Percentiles rank a stretch among this genome's conserved stretches.
These are phyloP conservation scores for Berkeleyomyces rouxiae DNA, from an alignment of 2,329 filamentous ascomycete species.

Conservation along the genomic window DNA sequence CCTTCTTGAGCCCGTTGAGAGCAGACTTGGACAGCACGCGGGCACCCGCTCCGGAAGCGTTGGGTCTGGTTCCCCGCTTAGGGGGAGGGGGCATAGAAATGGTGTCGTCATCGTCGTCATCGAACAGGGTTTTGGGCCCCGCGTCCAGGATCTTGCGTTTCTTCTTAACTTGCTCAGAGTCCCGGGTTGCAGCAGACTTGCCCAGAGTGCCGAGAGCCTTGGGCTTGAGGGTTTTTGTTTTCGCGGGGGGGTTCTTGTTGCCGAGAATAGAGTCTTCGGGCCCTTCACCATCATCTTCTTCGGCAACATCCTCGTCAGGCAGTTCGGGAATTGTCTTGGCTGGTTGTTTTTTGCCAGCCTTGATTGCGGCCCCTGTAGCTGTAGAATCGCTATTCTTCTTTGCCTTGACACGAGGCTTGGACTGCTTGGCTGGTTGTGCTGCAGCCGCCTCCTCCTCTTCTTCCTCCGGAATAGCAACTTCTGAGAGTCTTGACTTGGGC, in stretches of 20 bases:
- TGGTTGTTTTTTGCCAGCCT: neutral
- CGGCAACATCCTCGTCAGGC: constrained; percentile 7
- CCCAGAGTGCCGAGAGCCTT: neutral
- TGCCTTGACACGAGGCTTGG: constrained; percentile 6
- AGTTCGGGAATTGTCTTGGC: neutral
- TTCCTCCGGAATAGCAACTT: constrained; percentile 7
- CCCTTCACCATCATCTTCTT: constrained; percentile 6
- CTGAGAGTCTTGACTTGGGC: constrained; percentile 9
- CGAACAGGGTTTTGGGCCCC: constrained; percentile 43
- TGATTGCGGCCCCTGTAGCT: neutral
- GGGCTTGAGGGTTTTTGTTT: constrained; percentile 13
- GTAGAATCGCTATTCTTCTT: constrained; percentile 6
- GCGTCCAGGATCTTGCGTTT: constrained; percentile 51
- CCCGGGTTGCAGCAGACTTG: constrained; percentile 13
- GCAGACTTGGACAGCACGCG: constrained; percentile 7
- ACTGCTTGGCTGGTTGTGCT: neutral
- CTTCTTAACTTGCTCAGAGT: constrained; percentile 40
- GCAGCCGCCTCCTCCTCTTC: neutral
- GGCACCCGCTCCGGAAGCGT: constrained; percentile 9
- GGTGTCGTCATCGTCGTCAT: constrained; percentile 39
- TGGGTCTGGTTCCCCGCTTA: constrained; percentile 12
- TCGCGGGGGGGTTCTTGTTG: neutral
- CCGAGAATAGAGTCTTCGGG: constrained; percentile 3
- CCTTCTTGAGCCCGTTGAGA: constrained; percentile 22
- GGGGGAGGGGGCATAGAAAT: neutral